phyloP scores from a whole-genome alignment of 2,329 filamentous ascomycete species.

The Lojkania enalia region DNA sequence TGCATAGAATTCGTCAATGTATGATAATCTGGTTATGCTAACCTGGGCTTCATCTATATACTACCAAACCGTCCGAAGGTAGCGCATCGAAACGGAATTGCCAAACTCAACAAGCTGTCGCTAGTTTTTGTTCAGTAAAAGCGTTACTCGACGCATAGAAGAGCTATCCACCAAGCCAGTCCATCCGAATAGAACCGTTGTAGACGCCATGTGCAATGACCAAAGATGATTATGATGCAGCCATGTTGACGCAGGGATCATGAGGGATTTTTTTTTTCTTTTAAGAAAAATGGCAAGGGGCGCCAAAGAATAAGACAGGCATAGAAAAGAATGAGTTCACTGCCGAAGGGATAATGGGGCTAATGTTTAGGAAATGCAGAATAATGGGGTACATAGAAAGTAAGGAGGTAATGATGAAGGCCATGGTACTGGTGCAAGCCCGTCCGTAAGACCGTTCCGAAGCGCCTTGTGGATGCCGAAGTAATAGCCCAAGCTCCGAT shows the following conservation, averaged over 20 bases:
- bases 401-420: constrained; percentile 4
- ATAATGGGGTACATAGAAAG: constrained; percentile 1
- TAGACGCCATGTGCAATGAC: no score
- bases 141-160: constrained; percentile 2
- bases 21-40: no score
- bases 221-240: no score
- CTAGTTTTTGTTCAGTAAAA: constrained; percentile 4
- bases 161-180: no score
- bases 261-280: no score
- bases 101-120: constrained; percentile 7
- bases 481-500: constrained; percentile 34
- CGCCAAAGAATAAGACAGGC: no score
- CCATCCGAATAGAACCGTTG: no score
- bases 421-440: constrained; percentile 18
- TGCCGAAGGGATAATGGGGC: background rate
- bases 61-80: background rate
- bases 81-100: constrained; percentile 8
- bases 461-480: constrained; percentile 37
- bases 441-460: constrained; percentile 16
- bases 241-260: no score
- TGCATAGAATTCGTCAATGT: no score
- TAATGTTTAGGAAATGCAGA: background rate
- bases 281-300: no score
- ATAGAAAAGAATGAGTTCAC: no score
- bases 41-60: constrained; percentile 7